Base-by-base conservation (phyloP, 2,329 filamentous ascomycete genomes). In the Alternaria brassicae region DNA sequence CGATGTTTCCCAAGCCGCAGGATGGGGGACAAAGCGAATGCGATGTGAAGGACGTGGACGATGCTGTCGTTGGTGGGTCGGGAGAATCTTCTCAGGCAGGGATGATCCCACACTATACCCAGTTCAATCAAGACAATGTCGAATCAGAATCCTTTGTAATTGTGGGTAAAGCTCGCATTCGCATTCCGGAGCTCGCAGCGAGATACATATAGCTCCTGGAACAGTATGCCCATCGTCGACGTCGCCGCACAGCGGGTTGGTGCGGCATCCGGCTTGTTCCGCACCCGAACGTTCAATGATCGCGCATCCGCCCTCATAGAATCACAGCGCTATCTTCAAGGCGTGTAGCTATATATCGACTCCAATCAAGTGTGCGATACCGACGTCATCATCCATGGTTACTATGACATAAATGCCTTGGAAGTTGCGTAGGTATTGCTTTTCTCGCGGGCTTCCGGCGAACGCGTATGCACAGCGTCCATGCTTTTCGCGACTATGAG, bases 121-220 rank as follows among this genome's bases (percentile, higher is more conserved):
- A 25, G 44, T 59, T 59, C 13, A 44, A 25, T 40, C 17, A 21
- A 45, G 25, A 25, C 36, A 19, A 39, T 40, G 42, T 27, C 45
- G 32, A 36, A 45, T 23, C 13, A 23, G 28, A 42, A 17, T 27
- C 25, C 15, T 44, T 28, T 7, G 21, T 51, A 23, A 23, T 15
- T 15, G 36, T 23, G 19, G 19, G 44, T 49, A 50, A 36, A 56
- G 32, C 52, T 68, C 65, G 63, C 52, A 41, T 67, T 67, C 60
- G 64, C 41, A 12, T 62, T 65, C 17, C 41, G 28, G 44, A 25
- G 19, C 17, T 36, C 30, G 30, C 25, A 48, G 36, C 19, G 30
- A 42, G 27, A 30, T 17, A 54, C 21, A 23, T 40, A 27, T 19
- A 42, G 44, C 9, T 23, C 30, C 44, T 12, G 13, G 28, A n/a